A percentile compares a stretch with the other conserved stretches of the same genome.
phyloP scores from a whole-genome alignment of 805 yeast species.

The Kodamaea laetipori region DNA sequence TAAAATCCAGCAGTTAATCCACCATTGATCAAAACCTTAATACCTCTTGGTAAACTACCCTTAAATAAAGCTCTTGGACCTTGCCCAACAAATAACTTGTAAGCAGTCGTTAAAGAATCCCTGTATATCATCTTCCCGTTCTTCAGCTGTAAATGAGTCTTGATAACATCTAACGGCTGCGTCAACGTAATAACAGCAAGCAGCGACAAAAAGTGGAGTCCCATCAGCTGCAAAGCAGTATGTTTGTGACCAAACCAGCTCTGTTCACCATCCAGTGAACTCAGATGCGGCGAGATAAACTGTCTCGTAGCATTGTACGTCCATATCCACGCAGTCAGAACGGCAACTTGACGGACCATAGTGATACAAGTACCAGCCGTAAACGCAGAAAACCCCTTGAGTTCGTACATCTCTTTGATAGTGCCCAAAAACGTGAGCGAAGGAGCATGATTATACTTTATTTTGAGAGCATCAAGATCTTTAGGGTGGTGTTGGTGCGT shows the following conservation, averaged over 20 bases:
- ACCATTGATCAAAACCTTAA: constrained; percentile 71
- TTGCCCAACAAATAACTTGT: constrained; percentile 30
- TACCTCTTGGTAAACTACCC: constrained; percentile 58
- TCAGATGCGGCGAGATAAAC: constrained; percentile 52
- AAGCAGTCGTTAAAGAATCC: constrained; percentile 57
- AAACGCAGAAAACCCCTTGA: constrained; percentile 77
- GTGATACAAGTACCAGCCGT: constrained; percentile 86
- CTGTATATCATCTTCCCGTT: constrained; percentile 59
- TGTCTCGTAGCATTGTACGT: constrained; percentile 80
- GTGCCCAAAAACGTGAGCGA: constrained; percentile 55
- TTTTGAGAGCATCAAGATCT: constrained; percentile 24
- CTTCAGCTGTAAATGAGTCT: constrained; percentile 82
- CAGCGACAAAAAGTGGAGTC: constrained; percentile 61
- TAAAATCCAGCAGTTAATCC: constrained; percentile 68
- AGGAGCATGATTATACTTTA: constrained; percentile 52
- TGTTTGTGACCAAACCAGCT: constrained; percentile 50
- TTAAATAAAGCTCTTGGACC: constrained; percentile 36
- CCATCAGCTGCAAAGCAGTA: constrained; percentile 45
- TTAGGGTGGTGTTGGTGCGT: constrained; percentile 13
- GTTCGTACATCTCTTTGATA: constrained; percentile 63
- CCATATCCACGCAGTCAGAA: constrained; percentile 81
- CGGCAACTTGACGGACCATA: constrained; percentile 71
- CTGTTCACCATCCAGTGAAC: constrained; percentile 26
- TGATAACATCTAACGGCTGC: constrained; percentile 85
- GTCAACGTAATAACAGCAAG: constrained; percentile 73